These are phyloP conservation scores for Xylogone sp. DNA, from an alignment of 2,329 filamentous ascomycete genomes.

Conservation along the genomic window DNA sequence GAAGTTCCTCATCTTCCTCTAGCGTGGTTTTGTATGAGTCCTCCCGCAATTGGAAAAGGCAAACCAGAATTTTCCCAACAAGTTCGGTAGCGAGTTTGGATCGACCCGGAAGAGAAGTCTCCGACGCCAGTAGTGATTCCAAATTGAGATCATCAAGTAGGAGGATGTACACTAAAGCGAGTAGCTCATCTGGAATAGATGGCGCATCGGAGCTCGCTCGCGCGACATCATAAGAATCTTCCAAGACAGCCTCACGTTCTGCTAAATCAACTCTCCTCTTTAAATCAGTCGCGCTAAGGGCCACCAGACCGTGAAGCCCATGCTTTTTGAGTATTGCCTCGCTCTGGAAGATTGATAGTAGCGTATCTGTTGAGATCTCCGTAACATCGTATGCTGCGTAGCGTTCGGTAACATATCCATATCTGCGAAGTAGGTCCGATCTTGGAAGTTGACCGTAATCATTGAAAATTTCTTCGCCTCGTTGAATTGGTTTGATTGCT, in stretches of 20 bases:
- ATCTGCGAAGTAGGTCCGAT: constrained; percentile 62
- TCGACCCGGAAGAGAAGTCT: constrained; percentile 27
- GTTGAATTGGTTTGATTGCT: constrained; percentile 50
- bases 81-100: constrained; percentile 38
- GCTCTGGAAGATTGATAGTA: constrained; percentile 30
- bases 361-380: constrained; percentile 51
- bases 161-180: constrained; percentile 39
- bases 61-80: constrained; percentile 34
- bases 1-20: constrained; percentile 42
- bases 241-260: constrained; percentile 53
- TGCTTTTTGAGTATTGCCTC: constrained; percentile 5
- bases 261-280: constrained; percentile 34
- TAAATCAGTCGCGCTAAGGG: constrained; percentile 18
- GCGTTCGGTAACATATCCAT: constrained; percentile 64
- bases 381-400: constrained; percentile 64
- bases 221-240: constrained; percentile 57
- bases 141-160: constrained; percentile 35
- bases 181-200: constrained; percentile 28
- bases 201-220: constrained; percentile 20
- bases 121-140: constrained; percentile 30
- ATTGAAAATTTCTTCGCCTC: constrained; percentile 63
- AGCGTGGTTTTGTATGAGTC: constrained; percentile 50
- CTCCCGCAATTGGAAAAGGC: constrained; percentile 34
- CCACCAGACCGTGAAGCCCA: constrained; percentile 13
- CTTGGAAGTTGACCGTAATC: constrained; percentile 66